Evolutionary conservation across 2,329 filamentous ascomycete genomes (phyloP).

Genomic region (Trichoderma sp.): DNA sequence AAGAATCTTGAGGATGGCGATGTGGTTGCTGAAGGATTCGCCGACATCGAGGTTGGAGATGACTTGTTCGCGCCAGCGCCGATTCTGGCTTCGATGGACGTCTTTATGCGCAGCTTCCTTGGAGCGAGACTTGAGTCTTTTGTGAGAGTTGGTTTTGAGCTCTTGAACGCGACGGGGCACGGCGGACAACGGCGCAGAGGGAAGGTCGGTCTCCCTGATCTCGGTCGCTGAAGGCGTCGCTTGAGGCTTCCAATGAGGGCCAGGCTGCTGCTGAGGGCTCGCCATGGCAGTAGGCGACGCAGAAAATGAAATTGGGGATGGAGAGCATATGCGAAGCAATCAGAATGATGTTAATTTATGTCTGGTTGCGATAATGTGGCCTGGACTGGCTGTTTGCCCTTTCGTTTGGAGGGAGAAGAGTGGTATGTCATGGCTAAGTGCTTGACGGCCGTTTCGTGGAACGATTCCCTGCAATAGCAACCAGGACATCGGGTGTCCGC

Average conservation of each 20-base stretch:
- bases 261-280: not conserved
- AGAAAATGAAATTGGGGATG: no score
- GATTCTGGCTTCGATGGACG: not conserved
- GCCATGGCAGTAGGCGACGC: not conserved
- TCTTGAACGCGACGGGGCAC: not conserved
- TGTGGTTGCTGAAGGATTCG: not conserved
- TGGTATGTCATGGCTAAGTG: no score
- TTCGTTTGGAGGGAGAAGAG: no score
- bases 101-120: not conserved
- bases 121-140: not conserved
- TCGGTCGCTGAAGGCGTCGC: not conserved
- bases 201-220: not conserved
- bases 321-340: no score
- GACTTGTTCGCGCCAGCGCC: not conserved
- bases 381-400: no score
- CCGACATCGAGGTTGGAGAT: not conserved
- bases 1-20: not conserved
- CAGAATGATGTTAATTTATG: no score
- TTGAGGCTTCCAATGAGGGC: no score
- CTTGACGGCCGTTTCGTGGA: no score
- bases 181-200: not conserved
- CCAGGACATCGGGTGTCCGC: no score
- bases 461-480: no score
- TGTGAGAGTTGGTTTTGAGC: not conserved
- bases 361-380: no score